Evolutionary conservation across 768 basidiomycete genomes (phyloP), one percentile per base, ranked within the genome.

Genomic region (Macrolepiota fuliginosa): DNA sequence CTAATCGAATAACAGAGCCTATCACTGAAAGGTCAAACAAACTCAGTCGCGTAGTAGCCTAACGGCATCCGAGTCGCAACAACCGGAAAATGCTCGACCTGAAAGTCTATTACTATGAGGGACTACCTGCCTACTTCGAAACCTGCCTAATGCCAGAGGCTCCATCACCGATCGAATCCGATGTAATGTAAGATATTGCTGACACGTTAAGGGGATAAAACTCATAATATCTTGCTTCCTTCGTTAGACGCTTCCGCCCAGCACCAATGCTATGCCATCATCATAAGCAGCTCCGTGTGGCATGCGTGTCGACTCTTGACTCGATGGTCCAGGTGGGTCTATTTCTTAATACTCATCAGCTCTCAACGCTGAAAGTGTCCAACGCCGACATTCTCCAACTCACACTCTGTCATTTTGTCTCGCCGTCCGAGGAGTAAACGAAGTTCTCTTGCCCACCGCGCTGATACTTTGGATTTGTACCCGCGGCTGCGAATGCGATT

Each of bases 341-440:
- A 59, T 42, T 32, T 37, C 19, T 53, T 29, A 27, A n/a, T 4
- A 51, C 49, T 51, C 11, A 24, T 13, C 36, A 37, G 25, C 51
- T 42, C 36, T 42, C 50, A 52, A 27, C 22, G 29, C n/a, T 57
- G 56, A 57, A 42, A 59, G 40, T 35, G 49, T 35, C 36, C 42
- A 57, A 36, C 32, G 17, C 45, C 7, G 27, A 27, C 32, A 24
- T 42, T 47, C 45, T 7, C 50, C 47, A 6, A 13, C 39, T 27
- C 46, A 37, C 27, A 29, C 39, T 29, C 27, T 59, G 58, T 59
- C 58, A 59, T 29, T 53, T 59, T 59, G 24, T 53, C 58, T 59
- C 37, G 11, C 35, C 24, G 25, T 37, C 22, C 22, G 45, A 19
- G 51, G 37, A 40, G 24, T 40, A 32, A 53, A 45, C 24, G 46